These are phyloP conservation scores for Aspergillus sp. DNA, from an alignment of 2,329 filamentous ascomycete genomes.

Conservation along the genomic window DNA sequence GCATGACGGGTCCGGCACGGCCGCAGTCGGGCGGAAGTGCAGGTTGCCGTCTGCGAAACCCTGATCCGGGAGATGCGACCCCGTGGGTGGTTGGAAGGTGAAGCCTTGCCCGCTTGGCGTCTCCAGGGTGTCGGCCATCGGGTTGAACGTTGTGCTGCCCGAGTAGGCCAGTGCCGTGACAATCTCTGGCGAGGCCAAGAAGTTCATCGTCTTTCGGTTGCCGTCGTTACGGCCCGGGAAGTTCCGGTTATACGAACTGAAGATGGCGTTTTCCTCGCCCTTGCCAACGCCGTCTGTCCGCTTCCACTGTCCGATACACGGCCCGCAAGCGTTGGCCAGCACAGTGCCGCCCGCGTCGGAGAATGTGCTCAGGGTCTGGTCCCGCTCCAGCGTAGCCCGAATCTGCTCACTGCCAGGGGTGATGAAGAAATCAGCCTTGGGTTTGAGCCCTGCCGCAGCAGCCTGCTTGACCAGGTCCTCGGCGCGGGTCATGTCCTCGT, in stretches of 20 bases:
- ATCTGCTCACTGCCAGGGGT: conserved; percentile 97
- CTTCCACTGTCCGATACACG: conserved; percentile 92
- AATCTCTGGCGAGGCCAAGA: conserved; percentile 90
- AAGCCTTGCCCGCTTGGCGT: conserved; percentile 75
- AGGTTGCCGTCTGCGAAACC: conserved; percentile 78
- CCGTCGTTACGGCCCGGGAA: conserved; percentile 96
- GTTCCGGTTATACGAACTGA: conserved; percentile 97
- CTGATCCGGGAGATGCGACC: conserved; percentile 52
- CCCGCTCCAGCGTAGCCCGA: conserved; percentile 81
- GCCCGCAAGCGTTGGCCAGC: conserved; percentile 89
- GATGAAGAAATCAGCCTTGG: conserved; percentile 86
- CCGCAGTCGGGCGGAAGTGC: conserved; percentile 63
- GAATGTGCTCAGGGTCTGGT: conserved; percentile 79
- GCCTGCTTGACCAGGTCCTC: conserved; percentile 92
- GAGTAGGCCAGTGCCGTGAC: conserved; percentile 95
- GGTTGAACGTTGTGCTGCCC: conserved; percentile 90
- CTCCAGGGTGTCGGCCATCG: conserved; percentile 73
- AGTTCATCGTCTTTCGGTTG: conserved; percentile 96
- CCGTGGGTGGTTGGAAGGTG: conserved; percentile 68
- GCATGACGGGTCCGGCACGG: conserved; percentile 60
- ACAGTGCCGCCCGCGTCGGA: conserved; percentile 78
- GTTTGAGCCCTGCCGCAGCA: conserved; percentile 76
- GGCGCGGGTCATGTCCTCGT: conserved; percentile 95
- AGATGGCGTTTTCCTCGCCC: conserved; percentile 84
- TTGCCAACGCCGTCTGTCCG: conserved; percentile 77